Evolutionary conservation across 768 basidiomycete genomes (phyloP).

Genomic region (Tephrocybe sp.): DNA sequence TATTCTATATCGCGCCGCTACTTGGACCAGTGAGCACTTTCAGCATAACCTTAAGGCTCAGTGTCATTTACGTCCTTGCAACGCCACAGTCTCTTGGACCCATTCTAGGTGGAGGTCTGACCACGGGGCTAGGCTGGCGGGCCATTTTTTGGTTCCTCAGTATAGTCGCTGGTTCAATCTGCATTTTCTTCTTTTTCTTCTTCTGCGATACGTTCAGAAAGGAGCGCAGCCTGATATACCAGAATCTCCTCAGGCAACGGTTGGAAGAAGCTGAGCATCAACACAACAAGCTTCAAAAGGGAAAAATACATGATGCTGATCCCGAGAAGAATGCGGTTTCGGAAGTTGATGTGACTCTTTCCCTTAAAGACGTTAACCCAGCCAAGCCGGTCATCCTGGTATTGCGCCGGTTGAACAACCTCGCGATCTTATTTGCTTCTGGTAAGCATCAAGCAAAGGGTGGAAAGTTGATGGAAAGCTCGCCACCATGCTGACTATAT

Average conservation of each 20-base stretch:
- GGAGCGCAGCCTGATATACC: conserved; percentile 82
- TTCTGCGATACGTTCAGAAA: conserved; percentile 84
- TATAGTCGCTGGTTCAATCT: conserved; percentile 55
- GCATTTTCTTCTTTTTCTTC: conserved; percentile 58
- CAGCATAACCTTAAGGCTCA: background rate
- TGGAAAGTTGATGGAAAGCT: background rate
- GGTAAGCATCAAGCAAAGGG: conserved; percentile 51
- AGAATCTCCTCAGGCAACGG: conserved; percentile 56
- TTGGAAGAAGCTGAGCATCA: conserved; percentile 21
- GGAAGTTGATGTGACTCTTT: conserved; percentile 42
- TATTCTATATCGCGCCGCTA: conserved; percentile 79
- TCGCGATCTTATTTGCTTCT: conserved; percentile 63
- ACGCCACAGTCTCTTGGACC: conserved; percentile 55
- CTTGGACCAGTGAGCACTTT: conserved; percentile 55
- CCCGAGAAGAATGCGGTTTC: conserved; percentile 27
- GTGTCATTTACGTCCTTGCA: background rate
- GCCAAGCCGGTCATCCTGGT: conserved; percentile 60
- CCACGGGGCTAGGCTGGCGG: conserved; percentile 73
- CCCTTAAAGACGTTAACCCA: conserved; percentile 75
- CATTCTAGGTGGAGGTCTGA: conserved; percentile 68
- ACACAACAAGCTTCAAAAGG: background rate
- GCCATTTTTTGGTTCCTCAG: conserved; percentile 83
- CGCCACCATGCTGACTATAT: background rate
- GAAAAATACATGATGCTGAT: background rate
- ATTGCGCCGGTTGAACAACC: conserved; percentile 63